Conservation (phyloP, 176 grass and related monocot species). For the Paspalum vaginatum region DNA sequence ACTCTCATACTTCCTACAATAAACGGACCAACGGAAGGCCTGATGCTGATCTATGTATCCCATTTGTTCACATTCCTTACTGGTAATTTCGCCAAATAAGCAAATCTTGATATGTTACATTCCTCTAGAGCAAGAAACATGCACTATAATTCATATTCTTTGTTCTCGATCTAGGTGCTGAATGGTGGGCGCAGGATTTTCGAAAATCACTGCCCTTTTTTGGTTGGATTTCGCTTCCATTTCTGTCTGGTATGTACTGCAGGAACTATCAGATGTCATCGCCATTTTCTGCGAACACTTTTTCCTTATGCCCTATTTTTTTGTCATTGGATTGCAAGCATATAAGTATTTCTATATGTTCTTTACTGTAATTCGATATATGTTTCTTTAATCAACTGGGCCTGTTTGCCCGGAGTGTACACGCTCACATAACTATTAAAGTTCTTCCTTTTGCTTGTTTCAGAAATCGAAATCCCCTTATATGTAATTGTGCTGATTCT, state of each 20-base stretch:
- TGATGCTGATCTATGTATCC: conserved; percentile 94
- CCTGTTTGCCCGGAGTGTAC: conserved; percentile 22
- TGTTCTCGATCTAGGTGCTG: conserved; percentile 66
- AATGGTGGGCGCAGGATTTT: conserved; percentile 99
- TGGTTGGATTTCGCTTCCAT: conserved; percentile 82
- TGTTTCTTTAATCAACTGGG: neutral
- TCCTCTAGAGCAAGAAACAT: neutral
- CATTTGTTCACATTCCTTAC: conserved; percentile 88
- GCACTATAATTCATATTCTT: conserved; percentile 17
- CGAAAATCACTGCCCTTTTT: conserved; percentile 80
- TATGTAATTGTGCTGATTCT: conserved; percentile 78
- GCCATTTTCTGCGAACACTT: neutral
- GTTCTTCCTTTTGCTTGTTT: conserved; percentile 39
- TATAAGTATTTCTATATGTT: neutral
- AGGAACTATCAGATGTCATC: neutral
- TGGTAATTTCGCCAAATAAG: conserved; percentile 40
- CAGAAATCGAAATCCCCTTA: conserved; percentile 89
- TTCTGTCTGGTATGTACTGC: conserved; percentile 70
- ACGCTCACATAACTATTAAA: neutral
- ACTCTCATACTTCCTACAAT: conserved; percentile 86
- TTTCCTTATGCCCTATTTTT: neutral
- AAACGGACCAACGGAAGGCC: conserved; percentile 96
- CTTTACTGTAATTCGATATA: conserved; percentile 8
- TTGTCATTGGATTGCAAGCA: conserved; percentile 3
- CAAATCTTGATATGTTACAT: conserved; percentile 24